A percentile compares a stretch with the other conserved stretches of the same genome.
Evolutionary conservation across 805 yeast genomes (phyloP).

Genomic region (Yamadazyma laniorum): DNA sequence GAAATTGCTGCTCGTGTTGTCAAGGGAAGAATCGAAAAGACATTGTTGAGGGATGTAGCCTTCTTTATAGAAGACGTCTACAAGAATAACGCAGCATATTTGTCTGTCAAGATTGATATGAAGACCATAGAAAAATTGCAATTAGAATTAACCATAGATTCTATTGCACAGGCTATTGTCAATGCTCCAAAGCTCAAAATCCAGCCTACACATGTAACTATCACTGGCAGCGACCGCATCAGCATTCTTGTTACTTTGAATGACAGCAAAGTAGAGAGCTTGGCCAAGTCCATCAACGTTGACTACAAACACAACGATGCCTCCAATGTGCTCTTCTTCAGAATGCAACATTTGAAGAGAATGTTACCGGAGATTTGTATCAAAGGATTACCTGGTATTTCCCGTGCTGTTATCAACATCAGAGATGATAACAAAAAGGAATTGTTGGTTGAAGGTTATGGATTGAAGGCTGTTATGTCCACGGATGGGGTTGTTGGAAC

Average conservation of each 20-base stretch:
- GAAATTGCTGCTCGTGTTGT: slow-evolving; percentile 99
- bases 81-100: slow-evolving; percentile 69
- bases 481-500: slow-evolving; percentile 95
- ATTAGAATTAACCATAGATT: slow-evolving; percentile 81
- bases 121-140: slow-evolving; percentile 85
- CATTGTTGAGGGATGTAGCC: slow-evolving; percentile 81
- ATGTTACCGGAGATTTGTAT: slow-evolving; percentile 84
- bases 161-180: slow-evolving; percentile 78
- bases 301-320: slow-evolving; percentile 33
- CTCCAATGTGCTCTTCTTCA: slow-evolving; percentile 64
- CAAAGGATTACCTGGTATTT: slow-evolving; percentile 86
- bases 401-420: slow-evolving; percentile 96
- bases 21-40: slow-evolving; percentile 95
- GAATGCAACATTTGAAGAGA: slow-evolving; percentile 87
- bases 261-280: slow-evolving; percentile 36
- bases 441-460: slow-evolving; percentile 95
- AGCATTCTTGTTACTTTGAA: slow-evolving; percentile 55
- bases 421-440: slow-evolving; percentile 84
- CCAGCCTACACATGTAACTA: slow-evolving; percentile 63
- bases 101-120: slow-evolving; percentile 79
- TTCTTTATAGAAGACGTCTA: slow-evolving; percentile 92
- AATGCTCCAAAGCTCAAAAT: slow-evolving; percentile 90
- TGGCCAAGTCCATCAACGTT: slow-evolving; percentile 34
- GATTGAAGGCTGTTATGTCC: slow-evolving; percentile 92
- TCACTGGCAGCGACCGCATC: slow-evolving; percentile 63